Base-by-base conservation (phyloP, 805 yeast genomes). In the Candida cerambycidarum region DNA sequence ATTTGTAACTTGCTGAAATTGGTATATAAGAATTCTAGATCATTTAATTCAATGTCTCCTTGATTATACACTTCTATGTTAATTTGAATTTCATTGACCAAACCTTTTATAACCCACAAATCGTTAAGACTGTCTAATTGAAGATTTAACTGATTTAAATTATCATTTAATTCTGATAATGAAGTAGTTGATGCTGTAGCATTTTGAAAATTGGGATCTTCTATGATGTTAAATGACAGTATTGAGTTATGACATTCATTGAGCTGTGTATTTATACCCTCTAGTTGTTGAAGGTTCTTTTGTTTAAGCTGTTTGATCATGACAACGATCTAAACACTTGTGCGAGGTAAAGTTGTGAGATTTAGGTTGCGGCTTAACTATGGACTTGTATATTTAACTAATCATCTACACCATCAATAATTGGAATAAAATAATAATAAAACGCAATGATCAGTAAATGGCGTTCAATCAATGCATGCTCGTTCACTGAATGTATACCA, bases 381-480 rank as follows among this genome's bases (percentile, higher is more conserved):
- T 16, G 14, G 8, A 21, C 23, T 21, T n/a, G n/a, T 12, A 7
- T 11, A 31, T 31, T 17, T 31, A 12, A 9, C 10, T 21, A 18
- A 33, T 37, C 40, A 17, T 28, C 32, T 6, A 10, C 24, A 4
- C 33, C 43, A 14, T 38, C 68, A 0, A 55, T 54, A 7, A 57
- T 54, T 44, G 63, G 71, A 14, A 65, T 43, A 47, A 65, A 69
- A 48, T 67, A 63, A 50, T 67, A 67, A 52, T 63, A 69, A 49
- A 67, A 69, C 1, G 71, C 69, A 32, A 67, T 53, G 2, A 61
- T 47, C n/a, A 55, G 53, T 40, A 65, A 57, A 45, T 67, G 73
- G 27, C 58, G 52, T 29, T 66, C 65, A 46, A 63, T 46, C n/a
- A 43, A 18, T 27, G 58, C 45, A 27, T 45, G 54, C 44, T 69